A percentile compares a stretch with the other conserved stretches of the same genome.
Evolutionary conservation across 176 grass and related monocot genomes (phyloP).

Genomic region (Rhynchospora tenuis): DNA sequence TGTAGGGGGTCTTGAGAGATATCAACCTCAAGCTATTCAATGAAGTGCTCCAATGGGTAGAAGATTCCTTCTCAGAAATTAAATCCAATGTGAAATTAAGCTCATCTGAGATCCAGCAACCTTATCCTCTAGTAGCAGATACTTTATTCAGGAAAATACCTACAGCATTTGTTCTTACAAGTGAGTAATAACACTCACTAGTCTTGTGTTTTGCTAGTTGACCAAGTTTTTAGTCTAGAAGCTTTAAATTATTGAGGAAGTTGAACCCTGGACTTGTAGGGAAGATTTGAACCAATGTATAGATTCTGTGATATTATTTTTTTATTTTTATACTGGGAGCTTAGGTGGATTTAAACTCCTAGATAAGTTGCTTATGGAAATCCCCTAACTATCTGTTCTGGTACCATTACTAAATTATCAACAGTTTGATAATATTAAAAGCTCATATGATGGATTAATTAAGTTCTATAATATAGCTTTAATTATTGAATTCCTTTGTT

Average conservation of each 20-base stretch:
- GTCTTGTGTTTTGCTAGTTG: background rate
- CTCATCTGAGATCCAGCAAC: conserved; percentile 44
- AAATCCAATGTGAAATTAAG: conserved; percentile 14
- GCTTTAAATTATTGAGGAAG: background rate
- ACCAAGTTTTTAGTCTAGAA: background rate
- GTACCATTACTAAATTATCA: background rate
- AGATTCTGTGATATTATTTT: background rate
- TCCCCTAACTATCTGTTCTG: background rate
- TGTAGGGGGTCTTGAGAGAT: conserved; percentile 58
- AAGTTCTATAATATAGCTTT: background rate
- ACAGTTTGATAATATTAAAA: background rate
- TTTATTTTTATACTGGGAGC: background rate
- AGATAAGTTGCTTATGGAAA: background rate
- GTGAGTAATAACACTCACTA: conserved; percentile 25
- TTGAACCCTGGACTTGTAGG: background rate
- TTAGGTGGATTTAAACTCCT: background rate
- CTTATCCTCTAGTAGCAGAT: conserved; percentile 59
- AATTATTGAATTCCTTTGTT: conserved; percentile 26
- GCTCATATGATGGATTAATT: background rate
- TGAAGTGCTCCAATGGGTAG: conserved; percentile 67
- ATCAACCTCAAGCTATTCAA: conserved; percentile 77
- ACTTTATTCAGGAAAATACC: conserved; percentile 67
- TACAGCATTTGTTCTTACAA: conserved; percentile 57
- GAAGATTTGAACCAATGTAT: background rate
- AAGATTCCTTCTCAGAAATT: conserved; percentile 45